Conservation (phyloP, 1,284 basidiomycete genomes). For the Cryptococcus jaspeensis region DNA sequence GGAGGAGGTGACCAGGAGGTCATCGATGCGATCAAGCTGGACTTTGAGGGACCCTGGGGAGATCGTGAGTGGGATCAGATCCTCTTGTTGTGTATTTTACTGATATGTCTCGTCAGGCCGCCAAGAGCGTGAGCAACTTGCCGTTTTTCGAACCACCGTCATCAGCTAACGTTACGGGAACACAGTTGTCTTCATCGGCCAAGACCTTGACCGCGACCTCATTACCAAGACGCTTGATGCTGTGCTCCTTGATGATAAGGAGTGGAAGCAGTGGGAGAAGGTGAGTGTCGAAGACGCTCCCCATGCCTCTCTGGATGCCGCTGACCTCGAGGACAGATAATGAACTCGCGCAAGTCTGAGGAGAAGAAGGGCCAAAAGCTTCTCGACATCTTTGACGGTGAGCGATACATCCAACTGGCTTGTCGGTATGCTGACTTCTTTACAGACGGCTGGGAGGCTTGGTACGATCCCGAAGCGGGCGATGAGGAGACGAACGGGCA, state of each 20-base stretch:
- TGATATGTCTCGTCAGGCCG: slow-evolving; percentile 2
- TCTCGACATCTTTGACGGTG: slow-evolving; percentile 46
- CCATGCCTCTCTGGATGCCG: neutral
- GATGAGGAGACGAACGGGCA: slow-evolving; percentile 14
- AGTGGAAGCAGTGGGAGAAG: slow-evolving; percentile 50
- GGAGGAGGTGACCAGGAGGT: slow-evolving; percentile 44
- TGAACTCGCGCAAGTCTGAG: slow-evolving; percentile 37
- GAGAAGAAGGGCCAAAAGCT: slow-evolving; percentile 44
- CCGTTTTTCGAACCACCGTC: neutral
- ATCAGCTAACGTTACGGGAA: neutral
- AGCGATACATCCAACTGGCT: slow-evolving; percentile 5
- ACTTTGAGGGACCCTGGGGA: slow-evolving; percentile 53
- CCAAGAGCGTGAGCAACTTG: slow-evolving; percentile 45
- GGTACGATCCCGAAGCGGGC: slow-evolving; percentile 35
- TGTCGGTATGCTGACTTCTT: neutral
- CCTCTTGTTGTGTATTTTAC: neutral
- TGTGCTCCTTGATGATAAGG: slow-evolving; percentile 49
- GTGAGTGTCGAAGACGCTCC: slow-evolving; percentile 5
- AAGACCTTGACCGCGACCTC: slow-evolving; percentile 40
- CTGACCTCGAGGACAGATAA: slow-evolving; percentile 28
- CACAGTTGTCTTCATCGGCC: slow-evolving; percentile 45
- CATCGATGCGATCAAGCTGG: slow-evolving; percentile 47
- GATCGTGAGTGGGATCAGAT: slow-evolving; percentile 38
- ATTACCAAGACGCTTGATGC: slow-evolving; percentile 48
- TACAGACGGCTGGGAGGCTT: slow-evolving; percentile 47